A percentile compares a stretch with the other conserved stretches of the same genome.
Evolutionary conservation across 345 rosid species (phyloP).

Genomic region (Microcos paniculata): DNA sequence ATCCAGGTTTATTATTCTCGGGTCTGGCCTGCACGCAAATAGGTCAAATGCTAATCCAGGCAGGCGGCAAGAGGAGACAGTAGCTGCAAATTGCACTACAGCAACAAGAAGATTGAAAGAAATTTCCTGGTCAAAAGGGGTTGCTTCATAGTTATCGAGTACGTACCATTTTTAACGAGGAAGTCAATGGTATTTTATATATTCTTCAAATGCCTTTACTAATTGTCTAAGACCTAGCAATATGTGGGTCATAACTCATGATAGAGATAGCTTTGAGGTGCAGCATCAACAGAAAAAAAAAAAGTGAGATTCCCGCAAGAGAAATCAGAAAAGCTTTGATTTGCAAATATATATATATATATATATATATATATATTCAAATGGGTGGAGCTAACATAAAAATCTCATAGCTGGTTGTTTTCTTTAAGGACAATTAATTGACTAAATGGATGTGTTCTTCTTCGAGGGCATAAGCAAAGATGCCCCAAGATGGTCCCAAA

Average conservation of each 20-base stretch:
- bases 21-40: background rate
- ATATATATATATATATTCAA: too few species aligned
- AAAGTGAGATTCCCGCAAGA: background rate
- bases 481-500: background rate
- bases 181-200: background rate
- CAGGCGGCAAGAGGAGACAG: background rate
- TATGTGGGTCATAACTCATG: background rate
- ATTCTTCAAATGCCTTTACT: too few species aligned
- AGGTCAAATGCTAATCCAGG: background rate
- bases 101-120: background rate
- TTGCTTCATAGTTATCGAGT: background rate
- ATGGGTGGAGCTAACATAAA: too few species aligned
- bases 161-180: too few species aligned
- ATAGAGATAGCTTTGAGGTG: background rate
- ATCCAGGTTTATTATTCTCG: background rate
- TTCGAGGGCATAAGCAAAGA: background rate
- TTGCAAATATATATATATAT: too few species aligned
- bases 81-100: background rate
- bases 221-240: too few species aligned
- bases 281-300: background rate
- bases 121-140: background rate
- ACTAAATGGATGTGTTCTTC: background rate
- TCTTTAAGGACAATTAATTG: background rate
- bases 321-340: background rate
- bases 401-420: constrained; percentile 5